phyloP scores from a whole-genome alignment of 2,329 filamentous ascomycete genomes.

The Clarireedia paspali region DNA sequence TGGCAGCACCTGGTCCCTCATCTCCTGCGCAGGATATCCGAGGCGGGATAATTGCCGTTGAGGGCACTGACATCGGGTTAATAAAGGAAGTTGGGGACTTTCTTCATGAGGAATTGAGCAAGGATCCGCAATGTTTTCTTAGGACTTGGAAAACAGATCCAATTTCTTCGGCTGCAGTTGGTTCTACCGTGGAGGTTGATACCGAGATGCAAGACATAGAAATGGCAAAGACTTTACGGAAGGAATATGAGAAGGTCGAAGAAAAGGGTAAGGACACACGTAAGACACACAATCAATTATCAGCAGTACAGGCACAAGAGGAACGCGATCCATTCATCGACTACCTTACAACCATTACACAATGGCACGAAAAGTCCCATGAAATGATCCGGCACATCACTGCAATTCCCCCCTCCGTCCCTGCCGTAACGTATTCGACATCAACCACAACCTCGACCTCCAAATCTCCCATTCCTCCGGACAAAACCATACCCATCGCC shows the following conservation, averaged over 20 bases:
- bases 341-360: constrained; percentile 61
- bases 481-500: constrained; percentile 54
- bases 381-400: constrained; percentile 58
- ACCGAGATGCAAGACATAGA: constrained; percentile 15
- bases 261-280: neutral
- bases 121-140: constrained; percentile 24
- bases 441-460: neutral
- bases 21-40: constrained; percentile 40
- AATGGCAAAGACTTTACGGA: neutral
- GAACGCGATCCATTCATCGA: constrained; percentile 37
- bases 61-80: constrained; percentile 56
- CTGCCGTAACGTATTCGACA: neutral
- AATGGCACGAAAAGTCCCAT: constrained; percentile 69
- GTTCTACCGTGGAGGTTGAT: constrained; percentile 3
- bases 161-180: neutral
- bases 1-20: constrained; percentile 35
- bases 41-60: constrained; percentile 77
- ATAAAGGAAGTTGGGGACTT: constrained; percentile 51
- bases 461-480: constrained; percentile 14
- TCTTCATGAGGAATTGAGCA: constrained; percentile 37
- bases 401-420: constrained; percentile 15
- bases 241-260: neutral
- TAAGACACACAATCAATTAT: neutral
- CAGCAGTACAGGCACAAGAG: neutral
- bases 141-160: constrained; percentile 20